Evolutionary conservation across 495 filamentous ascomycete species (phyloP), one percentile per base, ranked within the genome.

Genomic region (Hypoxylon trugodes): DNA sequence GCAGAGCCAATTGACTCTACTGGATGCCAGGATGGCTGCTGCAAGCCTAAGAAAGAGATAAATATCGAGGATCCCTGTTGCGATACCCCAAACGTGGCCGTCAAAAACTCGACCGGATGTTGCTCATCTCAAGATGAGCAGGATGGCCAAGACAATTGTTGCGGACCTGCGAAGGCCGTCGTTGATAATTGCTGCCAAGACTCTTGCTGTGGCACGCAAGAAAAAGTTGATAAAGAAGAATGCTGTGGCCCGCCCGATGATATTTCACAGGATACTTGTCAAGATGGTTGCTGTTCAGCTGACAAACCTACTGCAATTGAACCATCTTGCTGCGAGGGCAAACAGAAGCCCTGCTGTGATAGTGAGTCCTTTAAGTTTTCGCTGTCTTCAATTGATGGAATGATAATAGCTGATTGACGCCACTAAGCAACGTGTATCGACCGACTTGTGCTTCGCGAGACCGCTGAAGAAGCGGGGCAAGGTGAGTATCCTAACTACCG

Each of bases 361-460:
- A 41, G 48, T 57, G 60, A 69, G 59, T 74, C 65, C 30, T 60
- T 73, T 32, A 62, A 66, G 19, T 66, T 40, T 12, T 16, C 68
- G 4, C 66, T 24, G 0, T 6, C 30, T 8, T 66, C 51, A 2
- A 19, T 22, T 3, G 25, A n/a, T 0, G 25, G 10, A 15, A 30
- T 0, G 26, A 12, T 15, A 30, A 16, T 30, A 15, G 30, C n/a
- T 37, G 10, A 22, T 45, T 77, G 74, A 43, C 19, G 2, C 67
- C 74, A 75, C 38, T 72, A 80, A 67, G 55, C 38, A 41, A 73
- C 77, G 22, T 84, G 81, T 56, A 75, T 84, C 40, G 79, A 80
- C 21, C 79, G 77, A 26, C 58, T 84, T 9, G 80, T 80, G 25
- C 38, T 81, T 5, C 78, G 79, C 5, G 77, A 68, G 36, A 75